Conservation (phyloP, 257 asterid genomes). For the Penstemon eatonii region DNA sequence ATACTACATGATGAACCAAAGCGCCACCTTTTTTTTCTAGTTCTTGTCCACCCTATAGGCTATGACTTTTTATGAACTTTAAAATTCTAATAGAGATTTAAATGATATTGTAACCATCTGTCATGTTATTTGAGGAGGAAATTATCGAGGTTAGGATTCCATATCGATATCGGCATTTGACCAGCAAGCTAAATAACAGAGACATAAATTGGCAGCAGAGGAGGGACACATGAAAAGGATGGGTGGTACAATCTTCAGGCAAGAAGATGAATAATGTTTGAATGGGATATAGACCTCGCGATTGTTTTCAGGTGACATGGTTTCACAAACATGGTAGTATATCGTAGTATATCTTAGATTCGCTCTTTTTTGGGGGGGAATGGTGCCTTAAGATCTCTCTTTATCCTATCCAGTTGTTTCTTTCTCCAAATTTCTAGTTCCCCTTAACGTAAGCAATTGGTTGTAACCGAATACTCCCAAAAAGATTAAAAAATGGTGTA, state of each 20-base stretch:
- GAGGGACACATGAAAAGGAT: not conserved
- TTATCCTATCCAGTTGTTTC: not conserved
- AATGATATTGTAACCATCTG: too few species aligned
- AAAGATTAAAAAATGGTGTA: not conserved
- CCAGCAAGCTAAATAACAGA: too few species aligned
- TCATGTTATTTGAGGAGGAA: too few species aligned
- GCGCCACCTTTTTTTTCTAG: too few species aligned
- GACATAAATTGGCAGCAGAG: not conserved
- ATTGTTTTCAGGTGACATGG: not conserved
- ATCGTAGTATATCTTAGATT: not conserved
- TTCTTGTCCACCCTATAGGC: too few species aligned
- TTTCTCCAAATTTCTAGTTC: slow-evolving; percentile 6
- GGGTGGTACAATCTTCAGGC: not conserved
- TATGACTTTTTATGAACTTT: too few species aligned
- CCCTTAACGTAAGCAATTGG: not conserved
- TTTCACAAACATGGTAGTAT: not conserved
- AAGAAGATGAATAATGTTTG: not conserved
- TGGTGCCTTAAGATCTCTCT: too few species aligned
- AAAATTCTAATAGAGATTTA: too few species aligned
- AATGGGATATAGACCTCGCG: not conserved
- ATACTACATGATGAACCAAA: too few species aligned
- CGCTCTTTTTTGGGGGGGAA: not conserved
- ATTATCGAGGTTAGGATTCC: too few species aligned
- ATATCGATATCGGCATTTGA: too few species aligned
- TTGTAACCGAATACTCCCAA: not conserved